Evolutionary conservation across 106 monocot genomes (phyloP).

Genomic region (Hemerocallis citrina): DNA sequence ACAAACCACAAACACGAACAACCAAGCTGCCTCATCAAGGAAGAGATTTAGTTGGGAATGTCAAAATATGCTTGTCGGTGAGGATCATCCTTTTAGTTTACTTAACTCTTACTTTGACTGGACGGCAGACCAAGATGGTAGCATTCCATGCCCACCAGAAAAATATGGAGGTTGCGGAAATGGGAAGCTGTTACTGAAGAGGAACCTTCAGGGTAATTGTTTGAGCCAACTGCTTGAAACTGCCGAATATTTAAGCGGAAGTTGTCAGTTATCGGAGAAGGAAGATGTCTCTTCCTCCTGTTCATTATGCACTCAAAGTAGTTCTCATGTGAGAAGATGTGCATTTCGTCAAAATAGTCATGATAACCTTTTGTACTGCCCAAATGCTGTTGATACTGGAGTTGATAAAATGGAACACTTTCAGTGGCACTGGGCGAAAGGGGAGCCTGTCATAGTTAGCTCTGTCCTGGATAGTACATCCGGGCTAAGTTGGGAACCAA

Average conservation of each 20-base stretch:
- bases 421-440: slow-evolving; percentile 18
- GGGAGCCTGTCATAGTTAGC: slow-evolving; percentile 29
- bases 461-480: slow-evolving; percentile 16
- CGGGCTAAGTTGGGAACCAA: slow-evolving; percentile 26
- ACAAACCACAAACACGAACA: neutral
- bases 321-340: slow-evolving; percentile 3
- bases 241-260: slow-evolving; percentile 13
- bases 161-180: slow-evolving; percentile 22
- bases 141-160: slow-evolving; percentile 22
- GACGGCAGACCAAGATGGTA: slow-evolving; percentile 16
- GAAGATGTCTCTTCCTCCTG: slow-evolving; percentile 2
- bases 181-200: slow-evolving; percentile 11
- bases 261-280: neutral
- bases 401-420: slow-evolving; percentile 15
- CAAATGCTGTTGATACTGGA: slow-evolving; percentile 5
- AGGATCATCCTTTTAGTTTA: neutral
- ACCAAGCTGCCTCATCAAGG: neutral
- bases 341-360: slow-evolving; percentile 8
- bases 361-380: slow-evolving; percentile 26
- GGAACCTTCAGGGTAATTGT: slow-evolving; percentile 10
- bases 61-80: slow-evolving; percentile 1
- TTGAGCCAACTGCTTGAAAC: slow-evolving; percentile 10
- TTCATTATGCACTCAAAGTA: slow-evolving; percentile 8
- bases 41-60: slow-evolving; percentile 23
- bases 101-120: slow-evolving; percentile 3